phyloP scores from a whole-genome alignment of 306 rosid genomes.

The Boehmeria nivea region DNA sequence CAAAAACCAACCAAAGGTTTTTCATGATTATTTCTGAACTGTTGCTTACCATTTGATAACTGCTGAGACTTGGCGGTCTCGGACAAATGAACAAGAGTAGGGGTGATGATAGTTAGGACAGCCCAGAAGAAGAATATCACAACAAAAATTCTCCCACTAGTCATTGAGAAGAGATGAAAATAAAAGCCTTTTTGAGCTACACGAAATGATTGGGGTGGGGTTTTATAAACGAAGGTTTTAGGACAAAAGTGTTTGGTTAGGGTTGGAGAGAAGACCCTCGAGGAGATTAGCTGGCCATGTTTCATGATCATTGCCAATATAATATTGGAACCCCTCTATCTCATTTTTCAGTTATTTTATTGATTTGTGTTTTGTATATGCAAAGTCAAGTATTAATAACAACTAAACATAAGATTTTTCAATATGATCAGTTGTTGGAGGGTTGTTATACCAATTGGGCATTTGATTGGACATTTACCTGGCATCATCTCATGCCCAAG shows the following conservation, averaged over 20 bases:
- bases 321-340: conserved; percentile 13
- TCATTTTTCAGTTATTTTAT: conserved; percentile 7
- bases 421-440: conserved; percentile 55
- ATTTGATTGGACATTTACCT: conserved; percentile 31
- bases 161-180: conserved; percentile 13
- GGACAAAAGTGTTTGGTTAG: not conserved
- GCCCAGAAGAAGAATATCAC: conserved; percentile 83
- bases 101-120: conserved; percentile 65
- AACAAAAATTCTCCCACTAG: conserved; percentile 62
- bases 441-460: conserved; percentile 50
- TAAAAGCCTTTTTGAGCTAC: not conserved
- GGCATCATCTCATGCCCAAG: conserved; percentile 19
- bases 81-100: conserved; percentile 58
- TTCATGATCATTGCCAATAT: conserved; percentile 21
- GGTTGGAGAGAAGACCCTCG: conserved; percentile 15
- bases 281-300: conserved; percentile 60
- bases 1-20: not conserved
- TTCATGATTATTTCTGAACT: not conserved
- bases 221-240: not conserved
- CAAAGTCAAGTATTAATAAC: conserved; percentile 37
- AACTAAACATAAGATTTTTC: conserved; percentile 36
- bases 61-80: conserved; percentile 52
- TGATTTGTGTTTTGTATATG: not conserved
- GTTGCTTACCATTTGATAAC: conserved; percentile 22
- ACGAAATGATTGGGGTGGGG: not conserved